Conservation (phyloP, 2,329 filamentous ascomycete genomes). For the Trichoderma atroviride region DNA sequence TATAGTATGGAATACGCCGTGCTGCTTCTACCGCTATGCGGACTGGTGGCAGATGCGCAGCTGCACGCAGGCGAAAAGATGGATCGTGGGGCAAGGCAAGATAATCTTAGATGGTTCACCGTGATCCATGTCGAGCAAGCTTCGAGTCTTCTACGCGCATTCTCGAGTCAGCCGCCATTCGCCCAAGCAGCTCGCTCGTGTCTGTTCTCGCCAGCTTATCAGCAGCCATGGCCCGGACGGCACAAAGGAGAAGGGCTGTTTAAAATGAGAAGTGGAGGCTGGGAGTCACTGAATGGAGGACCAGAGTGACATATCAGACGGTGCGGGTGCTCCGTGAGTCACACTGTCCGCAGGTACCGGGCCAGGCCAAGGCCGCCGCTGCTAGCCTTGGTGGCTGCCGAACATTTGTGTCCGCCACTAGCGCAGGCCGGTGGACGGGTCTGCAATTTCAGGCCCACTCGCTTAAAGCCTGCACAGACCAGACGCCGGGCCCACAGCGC, state of each 20-base stretch:
- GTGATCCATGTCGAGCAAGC: constrained; percentile 20
- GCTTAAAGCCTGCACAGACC: constrained; percentile 33
- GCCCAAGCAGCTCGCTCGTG: neutral
- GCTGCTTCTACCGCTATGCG: neutral
- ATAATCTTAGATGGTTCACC: constrained; percentile 25
- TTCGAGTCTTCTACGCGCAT: constrained; percentile 14
- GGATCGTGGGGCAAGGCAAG: constrained; percentile 24
- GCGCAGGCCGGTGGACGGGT: constrained; percentile 29
- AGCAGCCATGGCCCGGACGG: constrained; percentile 11
- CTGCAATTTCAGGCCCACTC: constrained; percentile 35
- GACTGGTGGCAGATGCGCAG: constrained; percentile 10
- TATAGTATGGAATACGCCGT: neutral
- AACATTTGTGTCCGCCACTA: constrained; percentile 27
- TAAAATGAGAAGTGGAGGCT: constrained; percentile 23
- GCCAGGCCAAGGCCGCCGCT: neutral
- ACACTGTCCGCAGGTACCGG: constrained; percentile 11
- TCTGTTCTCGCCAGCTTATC: constrained; percentile 6
- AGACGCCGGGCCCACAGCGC: constrained; percentile 17
- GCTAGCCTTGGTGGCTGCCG: constrained; percentile 24
- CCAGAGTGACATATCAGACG: neutral
- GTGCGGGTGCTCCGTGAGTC: neutral
- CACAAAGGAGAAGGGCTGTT: constrained; percentile 19
- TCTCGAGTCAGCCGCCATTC: constrained; percentile 1
- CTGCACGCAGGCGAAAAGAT: constrained; percentile 22
- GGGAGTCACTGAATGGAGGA: constrained; percentile 5